These are phyloP conservation scores for Lasiodiplodia theobromae DNA, from an alignment of 2,329 filamentous ascomycete genomes.

Conservation along the genomic window DNA sequence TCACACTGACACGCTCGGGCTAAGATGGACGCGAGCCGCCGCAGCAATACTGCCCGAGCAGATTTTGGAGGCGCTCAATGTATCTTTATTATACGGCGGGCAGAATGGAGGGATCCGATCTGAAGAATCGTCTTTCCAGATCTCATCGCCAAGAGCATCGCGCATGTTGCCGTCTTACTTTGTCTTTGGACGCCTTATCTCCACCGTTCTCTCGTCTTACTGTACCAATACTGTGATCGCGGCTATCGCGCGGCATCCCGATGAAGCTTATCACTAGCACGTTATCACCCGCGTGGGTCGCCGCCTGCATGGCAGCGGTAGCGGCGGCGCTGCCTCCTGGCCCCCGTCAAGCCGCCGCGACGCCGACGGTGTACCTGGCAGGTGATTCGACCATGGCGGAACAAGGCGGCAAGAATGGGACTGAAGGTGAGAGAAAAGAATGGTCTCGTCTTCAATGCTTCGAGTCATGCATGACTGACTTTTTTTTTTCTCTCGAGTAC, in stretches of 20 bases:
- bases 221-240: not conserved
- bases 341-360: not conserved
- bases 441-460: too few relatives aligned
- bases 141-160: not conserved
- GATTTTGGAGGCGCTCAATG: not conserved
- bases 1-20: not conserved
- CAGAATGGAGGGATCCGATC: not conserved
- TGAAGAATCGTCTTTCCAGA: not conserved
- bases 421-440: slow-evolving; percentile 42
- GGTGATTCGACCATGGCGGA: slow-evolving; percentile 69
- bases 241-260: not conserved
- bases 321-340: not conserved
- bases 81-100: not conserved
- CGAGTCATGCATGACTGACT: not conserved
- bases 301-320: not conserved
- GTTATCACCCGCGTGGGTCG: not conserved
- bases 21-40: not conserved
- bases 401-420: slow-evolving; percentile 53
- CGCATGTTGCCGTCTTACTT: not conserved
- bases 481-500: not conserved
- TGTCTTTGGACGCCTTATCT: not conserved
- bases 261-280: not conserved
- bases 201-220: not conserved
- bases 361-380: slow-evolving; percentile 60
- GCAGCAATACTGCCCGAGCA: slow-evolving; percentile 2